Evolutionary conservation across 495 filamentous ascomycete species (phyloP), one percentile per base, ranked within the genome.

Genomic region (Neurospora sublineolata): DNA sequence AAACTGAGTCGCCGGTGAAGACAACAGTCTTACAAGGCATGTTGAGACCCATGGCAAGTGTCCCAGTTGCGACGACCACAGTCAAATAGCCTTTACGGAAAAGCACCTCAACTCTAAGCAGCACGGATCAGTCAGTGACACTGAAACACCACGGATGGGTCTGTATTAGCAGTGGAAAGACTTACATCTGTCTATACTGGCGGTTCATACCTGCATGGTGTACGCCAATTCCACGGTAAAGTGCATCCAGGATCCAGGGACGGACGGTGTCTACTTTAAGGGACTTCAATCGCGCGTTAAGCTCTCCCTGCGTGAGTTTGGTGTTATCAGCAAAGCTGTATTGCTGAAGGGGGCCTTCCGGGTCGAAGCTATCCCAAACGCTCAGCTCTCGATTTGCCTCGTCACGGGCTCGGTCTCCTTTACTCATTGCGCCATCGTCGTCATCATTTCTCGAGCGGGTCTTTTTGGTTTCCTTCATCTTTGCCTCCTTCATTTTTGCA

Each of bases 21-120:
- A 93, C 87, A 10, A 93, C 90, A 1, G 92, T 94, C 74, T 91
- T 91, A 76, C 91, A 93, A 27, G 92, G 92, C 92, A 93, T 94
- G 72, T 94, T 94, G 80, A 94, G 92, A 78, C 92, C 92, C 30
- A 94, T 81, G 40, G 88, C 88, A 14, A 94, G 83, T 0, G 91
- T 93, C 0, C 92, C 92, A 12, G 91, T 94, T 0, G 92, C 91
- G 60, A 94, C 86, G 11, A 93, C 87, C n/a, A 92, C 88, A 5
- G 88, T 83, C 11, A 93, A 81, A 72, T 83, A 93, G 1, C 92
- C 90, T 75, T 87, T 91, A 14, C 92, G 86, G 79, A 94, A 94
- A 0, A 93, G 80, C 75, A 91, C 89, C 75, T 92, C 90, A 16
- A 90, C 88, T 41, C 81, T 83, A 58, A 58, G 11, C 1, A 64